Base-by-base conservation (phyloP, 495 filamentous ascomycete genomes). In the Daldinia caldariorum region DNA sequence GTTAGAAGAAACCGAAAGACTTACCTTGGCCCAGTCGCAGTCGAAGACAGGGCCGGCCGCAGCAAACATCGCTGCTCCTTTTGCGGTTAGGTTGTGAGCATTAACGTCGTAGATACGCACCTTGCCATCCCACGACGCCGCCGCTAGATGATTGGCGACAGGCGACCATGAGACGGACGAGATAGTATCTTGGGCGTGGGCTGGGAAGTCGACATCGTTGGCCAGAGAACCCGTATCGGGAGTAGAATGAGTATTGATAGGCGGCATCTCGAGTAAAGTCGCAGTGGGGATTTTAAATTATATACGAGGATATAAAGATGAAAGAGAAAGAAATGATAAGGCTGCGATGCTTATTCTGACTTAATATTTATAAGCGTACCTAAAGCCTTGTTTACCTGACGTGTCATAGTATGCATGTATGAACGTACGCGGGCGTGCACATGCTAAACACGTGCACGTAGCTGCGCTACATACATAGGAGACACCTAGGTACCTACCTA, bases 71-170 rank as follows among this genome's bases (percentile, higher is more conserved):
- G 89, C 89, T 74, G 91, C 92, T 43, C 90, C 90, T 77, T 89
- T 82, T 71, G 88, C 91, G 63, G 88, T 84, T 13, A 91, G 90
- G 62, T 87, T 86, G 29, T 81, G 79, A 69, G 89, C 85, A 31
- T 29, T 39, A 78, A 97, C 90, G 74, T 96, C 91, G 81, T 96
- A 97, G 71, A 97, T 91, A 69, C 92, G 90, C 62, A 94, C 91
- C 74, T 93, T 94, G 79, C 93, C 93, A 79, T 97, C 94, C 93
- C 93, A 97, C 51, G 91, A 94, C 34, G 92, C 83, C 22, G 94
- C 91, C 9, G 94, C 92, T 1, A 97, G 63, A 59, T 81, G 73
- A 58, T 65, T 62, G n/a, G 75, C 74, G 54, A 69, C 74, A 34
- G 91, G 88, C 53, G 91, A 93, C 80, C 94, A 97, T 18, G 84